Conservation (phyloP, 1,139 yeast genomes). For the Sugiyamaella castrensis region DNA sequence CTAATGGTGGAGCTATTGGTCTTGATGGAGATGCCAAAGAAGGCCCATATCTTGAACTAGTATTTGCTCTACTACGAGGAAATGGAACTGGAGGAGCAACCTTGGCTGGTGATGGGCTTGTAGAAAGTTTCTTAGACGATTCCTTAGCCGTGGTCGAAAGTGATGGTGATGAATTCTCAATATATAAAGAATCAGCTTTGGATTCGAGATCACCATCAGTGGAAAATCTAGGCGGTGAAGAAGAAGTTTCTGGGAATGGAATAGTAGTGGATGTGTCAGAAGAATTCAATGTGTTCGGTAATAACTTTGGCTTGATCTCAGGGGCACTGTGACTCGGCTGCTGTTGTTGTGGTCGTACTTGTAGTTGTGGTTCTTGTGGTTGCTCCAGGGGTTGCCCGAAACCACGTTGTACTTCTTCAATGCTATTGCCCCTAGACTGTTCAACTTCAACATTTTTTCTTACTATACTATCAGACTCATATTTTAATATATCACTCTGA, state of each 20-base stretch:
- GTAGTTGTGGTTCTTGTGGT: too few relatives aligned
- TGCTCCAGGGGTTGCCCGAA: too few relatives aligned
- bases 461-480: too few relatives aligned
- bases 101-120: background rate
- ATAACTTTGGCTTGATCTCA: too few relatives aligned
- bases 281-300: background rate
- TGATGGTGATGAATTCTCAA: constrained; percentile 11
- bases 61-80: constrained; percentile 17
- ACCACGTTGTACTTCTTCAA: too few relatives aligned
- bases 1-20: constrained; percentile 25
- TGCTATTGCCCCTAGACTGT: too few relatives aligned
- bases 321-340: too few relatives aligned
- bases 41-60: constrained; percentile 19
- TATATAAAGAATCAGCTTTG: constrained; percentile 20
- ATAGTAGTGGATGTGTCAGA: constrained; percentile 1
- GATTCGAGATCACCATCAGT: constrained; percentile 9
- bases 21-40: constrained; percentile 4
- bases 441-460: too few relatives aligned
- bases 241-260: constrained; percentile 5
- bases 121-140: too few relatives aligned
- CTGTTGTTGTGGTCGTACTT: too few relatives aligned
- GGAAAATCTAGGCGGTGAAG: background rate
- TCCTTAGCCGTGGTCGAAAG: background rate
- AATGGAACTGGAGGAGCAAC: constrained; percentile 8
- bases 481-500: too few relatives aligned